Percentiles rank a stretch among this genome's conserved stretches.
phyloP scores from a whole-genome alignment of 1,284 basidiomycete species.

The Sporisorium graminicola region DNA sequence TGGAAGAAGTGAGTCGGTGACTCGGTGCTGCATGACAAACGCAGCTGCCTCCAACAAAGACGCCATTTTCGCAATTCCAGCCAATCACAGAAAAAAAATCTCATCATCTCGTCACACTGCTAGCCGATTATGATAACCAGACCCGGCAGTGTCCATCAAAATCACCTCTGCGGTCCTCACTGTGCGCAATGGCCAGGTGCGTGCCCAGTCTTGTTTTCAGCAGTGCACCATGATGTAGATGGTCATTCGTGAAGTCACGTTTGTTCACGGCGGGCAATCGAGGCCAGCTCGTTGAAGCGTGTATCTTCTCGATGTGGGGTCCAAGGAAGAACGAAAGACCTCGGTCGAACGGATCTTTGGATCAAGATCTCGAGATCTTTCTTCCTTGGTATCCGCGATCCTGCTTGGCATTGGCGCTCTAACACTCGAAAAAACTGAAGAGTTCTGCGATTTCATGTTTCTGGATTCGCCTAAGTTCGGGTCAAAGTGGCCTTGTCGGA shows the following conservation, averaged over 20 bases:
- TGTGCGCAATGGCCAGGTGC: no score
- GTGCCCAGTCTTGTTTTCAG: no score
- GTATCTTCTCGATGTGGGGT: constrained; percentile 1
- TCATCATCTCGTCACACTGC: not conserved
- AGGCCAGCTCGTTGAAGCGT: no score
- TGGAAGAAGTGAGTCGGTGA: constrained; percentile 9
- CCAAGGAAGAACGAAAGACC: no score
- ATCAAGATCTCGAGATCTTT: not conserved
- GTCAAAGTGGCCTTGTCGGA: not conserved
- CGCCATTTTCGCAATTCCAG: constrained; percentile 1
- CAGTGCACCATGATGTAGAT: no score
- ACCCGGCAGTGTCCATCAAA: no score
- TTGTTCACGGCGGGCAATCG: no score
- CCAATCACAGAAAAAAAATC: constrained; percentile 12
- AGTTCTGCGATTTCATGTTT: not conserved
- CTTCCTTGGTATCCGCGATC: not conserved
- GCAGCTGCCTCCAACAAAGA: not conserved
- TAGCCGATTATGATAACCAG: no score
- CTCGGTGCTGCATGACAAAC: constrained; percentile 4
- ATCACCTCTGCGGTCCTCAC: not conserved
- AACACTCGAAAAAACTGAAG: not conserved
- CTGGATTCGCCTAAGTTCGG: constrained; percentile 5
- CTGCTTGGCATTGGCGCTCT: not conserved
- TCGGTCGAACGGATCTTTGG: not conserved
- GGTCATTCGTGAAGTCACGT: no score